Conservation (phyloP, 139 green algal species). For the Micractinium sp. region DNA sequence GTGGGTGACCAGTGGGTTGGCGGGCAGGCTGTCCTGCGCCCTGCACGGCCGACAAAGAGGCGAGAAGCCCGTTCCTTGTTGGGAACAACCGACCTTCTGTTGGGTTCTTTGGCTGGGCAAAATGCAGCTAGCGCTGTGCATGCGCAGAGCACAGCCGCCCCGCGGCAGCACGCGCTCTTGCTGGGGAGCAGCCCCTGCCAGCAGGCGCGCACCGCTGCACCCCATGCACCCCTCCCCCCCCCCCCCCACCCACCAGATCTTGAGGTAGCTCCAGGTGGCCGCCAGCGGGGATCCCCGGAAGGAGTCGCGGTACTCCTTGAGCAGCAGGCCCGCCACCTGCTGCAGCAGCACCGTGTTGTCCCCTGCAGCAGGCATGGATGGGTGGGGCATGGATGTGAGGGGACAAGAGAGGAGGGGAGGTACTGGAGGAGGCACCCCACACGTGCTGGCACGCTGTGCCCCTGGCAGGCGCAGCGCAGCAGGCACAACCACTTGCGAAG, state of each 20-base stretch:
- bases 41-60: neutral
- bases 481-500: no score
- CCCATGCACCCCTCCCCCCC: neutral
- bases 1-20: conserved; percentile 85
- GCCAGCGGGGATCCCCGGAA: conserved; percentile 74
- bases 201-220: no score
- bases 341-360: conserved; percentile 92
- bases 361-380: conserved; percentile 56
- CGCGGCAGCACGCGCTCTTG: neutral
- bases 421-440: no score
- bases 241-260: conserved; percentile 33
- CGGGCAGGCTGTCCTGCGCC: conserved; percentile 61
- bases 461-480: no score
- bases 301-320: conserved; percentile 81
- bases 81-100: no score
- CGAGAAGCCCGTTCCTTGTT: no score
- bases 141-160: neutral
- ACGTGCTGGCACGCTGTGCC: no score
- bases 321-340: conserved; percentile 80
- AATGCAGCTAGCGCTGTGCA: no score
- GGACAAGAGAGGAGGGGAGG: neutral
- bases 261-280: conserved; percentile 66
- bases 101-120: no score
- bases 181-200: neutral
- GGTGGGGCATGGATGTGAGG: neutral